Conservation (phyloP, 768 basidiomycete species). For the Mycena galopus region DNA sequence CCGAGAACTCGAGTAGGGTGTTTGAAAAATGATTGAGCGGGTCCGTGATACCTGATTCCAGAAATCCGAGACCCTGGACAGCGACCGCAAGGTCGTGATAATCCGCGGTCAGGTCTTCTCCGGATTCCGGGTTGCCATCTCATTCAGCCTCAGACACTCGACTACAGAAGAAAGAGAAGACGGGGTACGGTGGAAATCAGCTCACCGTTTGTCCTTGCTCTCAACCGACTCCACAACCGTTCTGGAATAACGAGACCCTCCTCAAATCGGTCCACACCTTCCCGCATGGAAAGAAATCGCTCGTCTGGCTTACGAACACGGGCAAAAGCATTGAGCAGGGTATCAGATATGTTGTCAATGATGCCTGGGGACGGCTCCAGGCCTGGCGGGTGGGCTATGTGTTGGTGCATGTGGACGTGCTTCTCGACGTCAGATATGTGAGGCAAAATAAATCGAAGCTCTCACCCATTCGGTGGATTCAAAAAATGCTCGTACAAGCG, state of each 20-base stretch:
- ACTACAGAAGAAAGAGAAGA: slow-evolving; percentile 45
- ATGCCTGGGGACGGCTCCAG: slow-evolving; percentile 85
- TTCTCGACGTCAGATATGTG: slow-evolving; percentile 47
- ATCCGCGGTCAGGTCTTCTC: slow-evolving; percentile 95
- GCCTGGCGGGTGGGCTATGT: slow-evolving; percentile 90
- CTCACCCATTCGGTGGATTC: slow-evolving; percentile 99
- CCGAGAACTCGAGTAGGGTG: slow-evolving; percentile 94
- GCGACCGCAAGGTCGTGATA: slow-evolving; percentile 98
- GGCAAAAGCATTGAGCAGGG: slow-evolving; percentile 94
- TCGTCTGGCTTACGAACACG: slow-evolving; percentile 98
- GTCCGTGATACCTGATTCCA: slow-evolving; percentile 98
- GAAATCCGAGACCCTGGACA: slow-evolving; percentile 96
- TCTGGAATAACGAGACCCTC: slow-evolving; percentile 90
- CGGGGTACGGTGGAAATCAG: slow-evolving; percentile 42
- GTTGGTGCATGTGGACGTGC: slow-evolving; percentile 98
- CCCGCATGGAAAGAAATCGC: slow-evolving; percentile 92
- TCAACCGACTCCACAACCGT: slow-evolving; percentile 81
- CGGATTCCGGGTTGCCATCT: slow-evolving; percentile 84
- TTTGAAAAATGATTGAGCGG: slow-evolving; percentile 97
- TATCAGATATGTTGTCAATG: slow-evolving; percentile 96
- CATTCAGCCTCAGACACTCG: slow-evolving; percentile 84
- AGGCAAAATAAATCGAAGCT: not conserved
- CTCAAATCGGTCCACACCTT: slow-evolving; percentile 95
- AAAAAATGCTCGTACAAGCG: slow-evolving; percentile 93
- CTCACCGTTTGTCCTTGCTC: slow-evolving; percentile 91